Evolutionary conservation across 352 stramenopile genomes (phyloP).

Genomic region (Globisporangium alternatum): DNA sequence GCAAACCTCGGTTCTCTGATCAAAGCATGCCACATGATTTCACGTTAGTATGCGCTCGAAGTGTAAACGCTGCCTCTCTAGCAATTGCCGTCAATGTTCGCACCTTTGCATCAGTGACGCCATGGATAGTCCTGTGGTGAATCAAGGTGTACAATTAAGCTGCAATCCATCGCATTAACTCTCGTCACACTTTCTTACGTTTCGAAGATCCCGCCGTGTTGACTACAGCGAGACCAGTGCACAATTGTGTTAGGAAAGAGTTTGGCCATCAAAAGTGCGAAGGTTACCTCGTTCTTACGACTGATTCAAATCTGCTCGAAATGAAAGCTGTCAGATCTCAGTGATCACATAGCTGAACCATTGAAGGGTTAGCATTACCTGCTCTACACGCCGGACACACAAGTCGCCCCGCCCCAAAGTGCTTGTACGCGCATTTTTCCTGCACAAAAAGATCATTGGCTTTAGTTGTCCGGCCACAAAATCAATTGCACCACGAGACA

Average conservation of each 20-base stretch:
- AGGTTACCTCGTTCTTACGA: slow-evolving; percentile 27
- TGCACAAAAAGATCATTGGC: slow-evolving; percentile 15
- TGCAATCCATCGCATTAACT: not conserved
- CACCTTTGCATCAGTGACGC: slow-evolving; percentile 61
- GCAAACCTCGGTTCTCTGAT: slow-evolving; percentile 12
- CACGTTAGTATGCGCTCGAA: not conserved
- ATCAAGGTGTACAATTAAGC: not conserved
- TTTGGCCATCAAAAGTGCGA: not conserved
- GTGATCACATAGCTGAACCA: not conserved
- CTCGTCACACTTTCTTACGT: slow-evolving; percentile 36
- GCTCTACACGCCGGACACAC: slow-evolving; percentile 58
- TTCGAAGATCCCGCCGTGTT: slow-evolving; percentile 53
- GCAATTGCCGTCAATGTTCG: not conserved
- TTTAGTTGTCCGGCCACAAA: not conserved
- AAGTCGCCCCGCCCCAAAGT: slow-evolving; percentile 62
- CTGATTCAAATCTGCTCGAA: slow-evolving; percentile 44
- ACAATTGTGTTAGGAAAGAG: not conserved
- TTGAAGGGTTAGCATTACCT: slow-evolving; percentile 22
- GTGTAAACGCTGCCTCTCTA: not conserved
- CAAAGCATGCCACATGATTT: not conserved
- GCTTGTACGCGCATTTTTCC: slow-evolving; percentile 86
- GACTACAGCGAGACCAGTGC: slow-evolving; percentile 16
- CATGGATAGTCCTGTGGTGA: slow-evolving; percentile 57
- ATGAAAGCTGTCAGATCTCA: not conserved
- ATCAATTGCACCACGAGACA: not conserved